These are phyloP conservation scores for Pezicula radicicola DNA, from an alignment of 2,329 filamentous ascomycete genomes.

Conservation along the genomic window DNA sequence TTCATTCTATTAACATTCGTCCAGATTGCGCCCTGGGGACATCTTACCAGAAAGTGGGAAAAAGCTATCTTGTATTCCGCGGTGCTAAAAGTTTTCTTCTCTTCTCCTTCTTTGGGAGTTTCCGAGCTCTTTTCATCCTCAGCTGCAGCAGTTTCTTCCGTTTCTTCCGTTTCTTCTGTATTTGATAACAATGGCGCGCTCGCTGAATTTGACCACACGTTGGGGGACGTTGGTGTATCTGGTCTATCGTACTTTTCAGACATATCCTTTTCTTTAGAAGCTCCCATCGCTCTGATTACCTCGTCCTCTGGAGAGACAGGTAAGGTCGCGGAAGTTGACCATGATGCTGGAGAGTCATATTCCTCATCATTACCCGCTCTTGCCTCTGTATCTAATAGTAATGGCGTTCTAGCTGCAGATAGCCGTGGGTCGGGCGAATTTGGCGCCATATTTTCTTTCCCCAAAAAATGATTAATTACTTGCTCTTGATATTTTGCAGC, in stretches of 20 bases:
- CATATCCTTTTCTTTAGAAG: background rate
- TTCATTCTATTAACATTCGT: slow-evolving; percentile 2
- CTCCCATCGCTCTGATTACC: background rate
- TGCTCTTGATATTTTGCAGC: too few species aligned
- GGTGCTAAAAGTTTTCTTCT: slow-evolving; percentile 6
- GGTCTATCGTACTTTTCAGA: background rate
- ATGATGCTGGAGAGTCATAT: slow-evolving; percentile 1
- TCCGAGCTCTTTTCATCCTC: background rate
- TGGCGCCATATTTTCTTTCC: background rate
- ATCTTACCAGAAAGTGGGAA: slow-evolving; percentile 10
- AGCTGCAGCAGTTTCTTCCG: background rate
- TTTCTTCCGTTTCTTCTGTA: background rate
- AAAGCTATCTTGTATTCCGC: slow-evolving; percentile 7
- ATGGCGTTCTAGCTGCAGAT: too few species aligned
- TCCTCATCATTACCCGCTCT: background rate
- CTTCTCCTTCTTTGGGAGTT: slow-evolving; percentile 2
- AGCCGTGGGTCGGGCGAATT: background rate
- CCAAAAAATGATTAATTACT: too few species aligned
- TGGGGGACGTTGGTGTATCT: slow-evolving; percentile 5
- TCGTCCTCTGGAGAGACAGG: slow-evolving; percentile 3
- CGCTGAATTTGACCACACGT: background rate
- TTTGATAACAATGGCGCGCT: background rate
- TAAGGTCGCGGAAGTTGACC: slow-evolving; percentile 7
- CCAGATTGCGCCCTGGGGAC: background rate
- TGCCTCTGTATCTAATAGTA: background rate